Evolutionary conservation across 2,329 filamentous ascomycete species (phyloP), one percentile per base, ranked within the genome.

Genomic region (Aspergillus sp.): DNA sequence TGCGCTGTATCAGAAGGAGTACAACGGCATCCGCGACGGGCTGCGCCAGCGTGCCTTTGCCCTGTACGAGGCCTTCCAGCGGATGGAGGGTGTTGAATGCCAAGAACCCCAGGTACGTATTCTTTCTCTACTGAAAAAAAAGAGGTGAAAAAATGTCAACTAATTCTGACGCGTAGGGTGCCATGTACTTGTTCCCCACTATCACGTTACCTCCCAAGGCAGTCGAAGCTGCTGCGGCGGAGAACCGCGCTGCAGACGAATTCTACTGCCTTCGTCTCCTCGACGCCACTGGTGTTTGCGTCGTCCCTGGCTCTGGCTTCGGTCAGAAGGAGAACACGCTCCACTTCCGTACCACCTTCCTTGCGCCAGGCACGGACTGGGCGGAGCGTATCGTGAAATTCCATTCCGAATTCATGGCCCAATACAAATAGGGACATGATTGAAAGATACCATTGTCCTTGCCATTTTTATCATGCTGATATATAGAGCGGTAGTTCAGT

Each of bases 161-260:
- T 49, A 47, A 43, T 12, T 34, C 30, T 50, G 13, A 22, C 9
- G 34, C 15, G 24, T 63, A 96, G 83, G 95, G 95, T 59, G 89
- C 90, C 73, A 99, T 99, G 95, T 99, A 99, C 80, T 89, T 99
- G 69, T 99, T 98, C 85, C 95, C 95, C 22, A 95, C 91, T 66
- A 96, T 99, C 78, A 86, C 81, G 34, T 81, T 99, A 22, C 85
- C 95, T 2, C 66, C 78, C 22, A 91, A 90, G 78, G 95, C 92
- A 41, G 77, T 88, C 61, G 87, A 88, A 63, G 90, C 90, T 15
- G 95, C 95, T 36, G 75, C 81, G 69, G 78, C 87, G 60, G 90
- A 92, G 73, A 86, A 86, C 67, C 89, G 89, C 70, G 80, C 82
- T 12, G 79, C 93, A 1, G 95, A 99, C 69, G 93, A 98, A 76